phyloP scores from a whole-genome alignment of 2,329 filamentous ascomycete genomes.

The Botrytis squamosa region DNA sequence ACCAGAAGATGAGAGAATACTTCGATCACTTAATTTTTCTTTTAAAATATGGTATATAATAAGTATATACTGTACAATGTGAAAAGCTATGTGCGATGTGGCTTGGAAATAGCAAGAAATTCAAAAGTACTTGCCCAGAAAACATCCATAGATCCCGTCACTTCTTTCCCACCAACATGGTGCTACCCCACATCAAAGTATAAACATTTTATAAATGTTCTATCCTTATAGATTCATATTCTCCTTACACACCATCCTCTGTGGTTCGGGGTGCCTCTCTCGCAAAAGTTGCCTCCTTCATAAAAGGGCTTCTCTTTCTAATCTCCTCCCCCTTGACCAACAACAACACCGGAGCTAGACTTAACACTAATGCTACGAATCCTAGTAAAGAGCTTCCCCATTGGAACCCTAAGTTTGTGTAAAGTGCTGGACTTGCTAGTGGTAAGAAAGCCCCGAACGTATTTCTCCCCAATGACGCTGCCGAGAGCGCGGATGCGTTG shows the following conservation, averaged over 20 bases:
- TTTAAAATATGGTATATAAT: neutral
- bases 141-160: neutral
- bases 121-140: neutral
- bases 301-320: constrained; percentile 42
- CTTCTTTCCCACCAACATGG: neutral
- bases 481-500: constrained; percentile 8
- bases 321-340: constrained; percentile 45
- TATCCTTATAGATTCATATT: too few species aligned
- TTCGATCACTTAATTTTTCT: neutral
- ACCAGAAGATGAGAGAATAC: too few species aligned
- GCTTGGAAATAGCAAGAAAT: neutral
- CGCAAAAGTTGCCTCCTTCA: constrained; percentile 33
- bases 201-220: neutral
- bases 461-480: neutral
- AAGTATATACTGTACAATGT: neutral
- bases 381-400: constrained; percentile 12
- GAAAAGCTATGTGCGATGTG: neutral
- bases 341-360: constrained; percentile 40
- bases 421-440: constrained; percentile 6
- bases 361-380: constrained; percentile 8
- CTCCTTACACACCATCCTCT: neutral
- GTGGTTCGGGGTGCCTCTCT: neutral
- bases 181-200: neutral
- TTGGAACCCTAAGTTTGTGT: constrained; percentile 9
- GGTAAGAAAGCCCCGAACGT: constrained; percentile 11